Base-by-base conservation (phyloP, 345 rosid genomes). In the Brassica nigra region DNA sequence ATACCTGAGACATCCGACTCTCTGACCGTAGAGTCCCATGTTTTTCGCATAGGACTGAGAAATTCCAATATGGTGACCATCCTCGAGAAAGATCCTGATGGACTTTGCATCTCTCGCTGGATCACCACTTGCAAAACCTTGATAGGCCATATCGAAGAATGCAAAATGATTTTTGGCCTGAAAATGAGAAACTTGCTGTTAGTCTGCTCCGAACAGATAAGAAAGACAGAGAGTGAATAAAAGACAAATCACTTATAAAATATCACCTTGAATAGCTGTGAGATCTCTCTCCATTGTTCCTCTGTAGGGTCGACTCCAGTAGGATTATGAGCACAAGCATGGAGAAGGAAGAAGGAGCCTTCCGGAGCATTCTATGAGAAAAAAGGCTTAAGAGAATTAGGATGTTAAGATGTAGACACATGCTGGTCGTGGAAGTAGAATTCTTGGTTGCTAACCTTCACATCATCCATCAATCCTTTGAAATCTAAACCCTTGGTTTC, bases 1-100 rank as follows among this genome's bases (percentile, higher is more conserved):
- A 62, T 92, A 92, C 97, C 99, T 95, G 68, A 92, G 93, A 86
- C 97, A 95, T 75, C 99, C 99, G 59, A 90, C 97, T 74, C 99
- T 90, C 83, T 95, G 99, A 83, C 99, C 97, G 71, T 95, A 95
- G 49, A 92, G 99, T 78, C 99, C 99, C 99, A 95, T 95, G 84
- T 95, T 95, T 76, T 95, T 95, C 0, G 99, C 99, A 86, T 92
- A 95, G 34, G 99, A 95, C 79, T 95, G 97, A 52, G 99, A 84
- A 76, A 95, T 88, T 81, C 99, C 99, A 73, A 95, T 87, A 28
- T 81, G 85, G 82, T 92, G 97, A 55, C 99, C 95, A 76, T 95
- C 99, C 84, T 89, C 85, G 15, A 95, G 94, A 78, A 95, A 95
- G 83, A 95, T 95, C 85, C 97, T 87, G 74, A 95, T 92, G 58